A percentile compares a stretch with the other conserved stretches of the same genome.
Conservation (phyloP, 805 yeast species). For the Cyberlindnera samutprakarnensis region DNA sequence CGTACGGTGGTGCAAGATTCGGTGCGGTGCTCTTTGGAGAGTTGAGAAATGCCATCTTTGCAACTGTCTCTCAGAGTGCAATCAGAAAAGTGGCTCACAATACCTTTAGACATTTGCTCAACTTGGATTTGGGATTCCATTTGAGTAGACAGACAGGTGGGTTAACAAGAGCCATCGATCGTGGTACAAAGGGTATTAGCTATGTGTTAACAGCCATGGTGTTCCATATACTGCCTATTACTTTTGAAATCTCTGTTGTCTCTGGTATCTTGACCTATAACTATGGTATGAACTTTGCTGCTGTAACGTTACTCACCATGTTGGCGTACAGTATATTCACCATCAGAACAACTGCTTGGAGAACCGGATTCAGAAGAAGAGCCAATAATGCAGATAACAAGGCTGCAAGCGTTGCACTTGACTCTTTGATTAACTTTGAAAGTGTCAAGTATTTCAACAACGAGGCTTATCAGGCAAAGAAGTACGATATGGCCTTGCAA, state of each 20-base stretch:
- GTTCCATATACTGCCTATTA: constrained; percentile 90
- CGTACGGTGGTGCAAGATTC: constrained; percentile 90
- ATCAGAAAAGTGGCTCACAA: constrained; percentile 83
- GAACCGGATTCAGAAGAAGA: constrained; percentile 82
- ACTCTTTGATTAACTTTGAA: constrained; percentile 89
- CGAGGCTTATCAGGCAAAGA: constrained; percentile 69
- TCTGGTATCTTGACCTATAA: constrained; percentile 91
- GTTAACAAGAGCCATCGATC: constrained; percentile 87
- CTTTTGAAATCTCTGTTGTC: constrained; percentile 87
- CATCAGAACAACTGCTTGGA: constrained; percentile 90
- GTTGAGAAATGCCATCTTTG: constrained; percentile 89
- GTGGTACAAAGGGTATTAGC: constrained; percentile 96
- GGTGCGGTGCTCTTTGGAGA: constrained; percentile 95
- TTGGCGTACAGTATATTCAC: constrained; percentile 82
- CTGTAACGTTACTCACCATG: constrained; percentile 84
- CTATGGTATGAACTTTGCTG: constrained; percentile 84
- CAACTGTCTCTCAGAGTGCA: constrained; percentile 91
- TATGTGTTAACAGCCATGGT: constrained; percentile 93
- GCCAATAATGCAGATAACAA: constrained; percentile 92
- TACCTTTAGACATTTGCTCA: constrained; percentile 77
- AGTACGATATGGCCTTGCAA: constrained; percentile 68
- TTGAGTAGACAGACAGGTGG: constrained; percentile 93
- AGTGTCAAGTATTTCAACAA: constrained; percentile 93
- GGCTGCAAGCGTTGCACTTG: constrained; percentile 93
- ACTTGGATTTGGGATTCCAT: constrained; percentile 85